Conservation (phyloP, 352 stramenopile species). For the Globisporangium spiculum region DNA sequence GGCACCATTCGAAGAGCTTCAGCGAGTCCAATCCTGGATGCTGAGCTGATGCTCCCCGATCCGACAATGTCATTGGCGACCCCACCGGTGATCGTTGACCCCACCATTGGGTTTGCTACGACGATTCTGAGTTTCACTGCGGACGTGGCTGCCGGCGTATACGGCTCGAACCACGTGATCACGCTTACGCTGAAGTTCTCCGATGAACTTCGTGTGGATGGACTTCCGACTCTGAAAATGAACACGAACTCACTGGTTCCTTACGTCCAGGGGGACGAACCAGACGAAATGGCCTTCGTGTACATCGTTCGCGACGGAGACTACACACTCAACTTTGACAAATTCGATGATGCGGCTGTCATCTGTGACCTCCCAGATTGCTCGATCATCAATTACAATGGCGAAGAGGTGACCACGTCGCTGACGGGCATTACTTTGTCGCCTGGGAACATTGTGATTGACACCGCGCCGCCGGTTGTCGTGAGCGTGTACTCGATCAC, state of each 20-base stretch:
- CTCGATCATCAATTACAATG: slow-evolving; percentile 75
- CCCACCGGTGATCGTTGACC: slow-evolving; percentile 52
- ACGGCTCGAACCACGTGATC: slow-evolving; percentile 74
- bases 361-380: slow-evolving; percentile 42
- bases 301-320: slow-evolving; percentile 65
- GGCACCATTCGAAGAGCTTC: slow-evolving; percentile 58
- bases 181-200: slow-evolving; percentile 66
- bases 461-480: slow-evolving; percentile 54
- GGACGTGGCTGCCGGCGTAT: slow-evolving; percentile 48
- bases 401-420: slow-evolving; percentile 28
- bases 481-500: slow-evolving; percentile 65
- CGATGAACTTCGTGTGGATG: slow-evolving; percentile 66
- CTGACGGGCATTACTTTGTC: slow-evolving; percentile 39
- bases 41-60: slow-evolving; percentile 45
- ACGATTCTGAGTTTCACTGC: slow-evolving; percentile 42
- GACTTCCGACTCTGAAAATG: slow-evolving; percentile 49
- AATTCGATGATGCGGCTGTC: slow-evolving; percentile 50
- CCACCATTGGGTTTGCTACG: slow-evolving; percentile 33
- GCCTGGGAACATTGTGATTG: slow-evolving; percentile 54
- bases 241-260: slow-evolving; percentile 53
- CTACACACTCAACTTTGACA: slow-evolving; percentile 40
- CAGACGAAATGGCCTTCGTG: slow-evolving; percentile 55
- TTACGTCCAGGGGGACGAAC: slow-evolving; percentile 57
- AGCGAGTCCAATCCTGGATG: slow-evolving; percentile 45
- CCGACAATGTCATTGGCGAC: slow-evolving; percentile 37